Evolutionary conservation across 2,329 filamentous ascomycete genomes (phyloP).

Genomic region (Monilinia polystroma): DNA sequence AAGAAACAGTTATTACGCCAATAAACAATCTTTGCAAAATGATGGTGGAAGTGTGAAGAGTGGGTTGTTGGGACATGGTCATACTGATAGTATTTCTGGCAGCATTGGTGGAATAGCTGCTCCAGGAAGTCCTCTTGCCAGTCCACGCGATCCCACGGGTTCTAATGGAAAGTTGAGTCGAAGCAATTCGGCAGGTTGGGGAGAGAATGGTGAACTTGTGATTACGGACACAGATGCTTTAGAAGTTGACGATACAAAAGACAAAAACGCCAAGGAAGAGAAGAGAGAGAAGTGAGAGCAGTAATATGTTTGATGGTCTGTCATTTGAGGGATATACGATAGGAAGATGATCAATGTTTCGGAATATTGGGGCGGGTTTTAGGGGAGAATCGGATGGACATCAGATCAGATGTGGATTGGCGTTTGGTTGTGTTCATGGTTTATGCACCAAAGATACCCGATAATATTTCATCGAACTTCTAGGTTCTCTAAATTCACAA

Average conservation of each 20-base stretch:
- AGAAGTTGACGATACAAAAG: neutral
- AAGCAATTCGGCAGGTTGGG: constrained; percentile 36
- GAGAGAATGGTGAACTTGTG: constrained; percentile 24
- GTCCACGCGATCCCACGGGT: constrained; percentile 47
- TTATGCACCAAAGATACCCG: constrained; percentile 22
- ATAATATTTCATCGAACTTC: constrained; percentile 16
- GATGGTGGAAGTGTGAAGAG: constrained; percentile 79
- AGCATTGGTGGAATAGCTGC: constrained; percentile 62
- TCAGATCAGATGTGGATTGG: constrained; percentile 11
- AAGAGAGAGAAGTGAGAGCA: constrained; percentile 3
- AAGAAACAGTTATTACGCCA: constrained; percentile 77
- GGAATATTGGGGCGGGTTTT: neutral
- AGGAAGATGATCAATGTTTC: neutral
- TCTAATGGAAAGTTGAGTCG: constrained; percentile 35
- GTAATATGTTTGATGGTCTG: neutral
- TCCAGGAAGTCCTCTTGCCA: constrained; percentile 60
- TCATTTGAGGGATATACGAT: neutral
- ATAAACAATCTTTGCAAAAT: constrained; percentile 49
- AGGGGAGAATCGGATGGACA: neutral
- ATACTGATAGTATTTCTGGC: constrained; percentile 78
- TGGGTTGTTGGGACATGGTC: constrained; percentile 71
- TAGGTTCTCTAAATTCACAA: constrained; percentile 1
- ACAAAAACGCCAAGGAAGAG: neutral
- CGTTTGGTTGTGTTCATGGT: constrained; percentile 15
- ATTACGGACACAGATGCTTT: neutral